These are phyloP conservation scores for Suillus subaureus DNA, from an alignment of 768 basidiomycete species.

Conservation along the genomic window DNA sequence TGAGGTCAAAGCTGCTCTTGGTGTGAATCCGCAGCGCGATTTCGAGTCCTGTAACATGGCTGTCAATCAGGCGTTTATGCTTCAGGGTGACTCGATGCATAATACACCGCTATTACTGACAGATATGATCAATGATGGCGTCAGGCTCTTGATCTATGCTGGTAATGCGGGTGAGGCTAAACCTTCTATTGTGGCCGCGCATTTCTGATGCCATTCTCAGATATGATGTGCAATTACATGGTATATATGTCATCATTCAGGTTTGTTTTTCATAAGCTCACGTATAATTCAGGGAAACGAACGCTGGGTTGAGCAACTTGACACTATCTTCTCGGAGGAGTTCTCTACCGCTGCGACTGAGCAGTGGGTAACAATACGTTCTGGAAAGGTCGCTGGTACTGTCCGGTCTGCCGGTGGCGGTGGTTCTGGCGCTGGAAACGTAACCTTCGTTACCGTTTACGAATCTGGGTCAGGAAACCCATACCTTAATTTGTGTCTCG, in stretches of 20 bases:
- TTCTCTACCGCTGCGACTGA: constrained; percentile 51
- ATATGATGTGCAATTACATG: constrained; percentile 89
- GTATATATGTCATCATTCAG: constrained; percentile 36
- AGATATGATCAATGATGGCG: constrained; percentile 78
- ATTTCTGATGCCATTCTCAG: constrained; percentile 36
- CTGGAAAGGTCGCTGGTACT: constrained; percentile 63
- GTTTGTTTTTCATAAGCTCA: constrained; percentile 6
- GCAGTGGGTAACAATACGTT: constrained; percentile 57
- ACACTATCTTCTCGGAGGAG: constrained; percentile 61
- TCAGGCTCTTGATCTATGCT: constrained; percentile 87
- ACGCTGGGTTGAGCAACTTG: constrained; percentile 69
- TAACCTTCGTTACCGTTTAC: constrained; percentile 77
- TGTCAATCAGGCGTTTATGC: constrained; percentile 77
- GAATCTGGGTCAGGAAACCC: constrained; percentile 70
- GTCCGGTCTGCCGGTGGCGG: constrained; percentile 71
- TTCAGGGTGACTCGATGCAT: constrained; percentile 87
- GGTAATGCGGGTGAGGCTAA: constrained; percentile 68
- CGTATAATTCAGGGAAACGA: constrained; percentile 63
- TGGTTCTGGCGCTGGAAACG: constrained; percentile 73
- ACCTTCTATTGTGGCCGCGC: constrained; percentile 2
- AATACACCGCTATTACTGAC: constrained; percentile 80
- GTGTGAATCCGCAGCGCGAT: constrained; percentile 57
- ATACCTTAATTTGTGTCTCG: not conserved
- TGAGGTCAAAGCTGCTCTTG: constrained; percentile 76
- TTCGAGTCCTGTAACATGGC: constrained; percentile 79